Base-by-base conservation (phyloP, 129 eudicot species). In the Rutidosis leptorrhynchoides region DNA sequence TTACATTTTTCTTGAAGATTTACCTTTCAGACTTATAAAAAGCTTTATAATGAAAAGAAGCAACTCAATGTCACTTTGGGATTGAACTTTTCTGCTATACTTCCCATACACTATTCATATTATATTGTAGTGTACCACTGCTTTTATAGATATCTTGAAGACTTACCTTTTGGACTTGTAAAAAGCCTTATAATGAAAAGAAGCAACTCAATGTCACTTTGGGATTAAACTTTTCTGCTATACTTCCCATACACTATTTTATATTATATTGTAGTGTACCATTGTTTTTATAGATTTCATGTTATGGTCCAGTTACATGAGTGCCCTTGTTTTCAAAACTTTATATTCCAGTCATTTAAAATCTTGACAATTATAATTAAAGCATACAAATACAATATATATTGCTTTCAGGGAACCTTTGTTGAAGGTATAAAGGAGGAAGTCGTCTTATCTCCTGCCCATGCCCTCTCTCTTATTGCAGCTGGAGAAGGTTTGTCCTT, bases 351-450 rank as follows among this genome's bases (percentile, higher is more conserved):
- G 28, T 58, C 63, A 23, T 40, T 22, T 6, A 28, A 54, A 49
- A 23, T 28, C 64, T 27, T 75, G 48, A 1, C 67, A 16, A 74
- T 58, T 58, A 28, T 74, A 22, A 74, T 57, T 22, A 58, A 11
- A 8, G 23, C 15, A 56, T 58, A 26, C 70, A 29, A 15, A 56
- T 58, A 26, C 70, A 8, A 22, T 70, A 37, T 11, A 66, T 67
- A n/a, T 56, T 78, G 69, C 62, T 51, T 76, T 79, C 62, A 93
- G 99, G 96, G 99, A 70, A 82, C 89, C 57, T 93, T 89, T 70
- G 88, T 91, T 64, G 97, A 91, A 91, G 97, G 97, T 64, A 80
- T 91, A 37, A 91, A 91, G 85, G 96, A 91, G 64, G 97, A 91
- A 80, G 97, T 91, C 51, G 93, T 91, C 51, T 68, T 93, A 64